Evolutionary conservation across 1,139 yeast genomes (phyloP), one percentile per base, ranked within the genome.

Genomic region (Nematodospora anomalae): DNA sequence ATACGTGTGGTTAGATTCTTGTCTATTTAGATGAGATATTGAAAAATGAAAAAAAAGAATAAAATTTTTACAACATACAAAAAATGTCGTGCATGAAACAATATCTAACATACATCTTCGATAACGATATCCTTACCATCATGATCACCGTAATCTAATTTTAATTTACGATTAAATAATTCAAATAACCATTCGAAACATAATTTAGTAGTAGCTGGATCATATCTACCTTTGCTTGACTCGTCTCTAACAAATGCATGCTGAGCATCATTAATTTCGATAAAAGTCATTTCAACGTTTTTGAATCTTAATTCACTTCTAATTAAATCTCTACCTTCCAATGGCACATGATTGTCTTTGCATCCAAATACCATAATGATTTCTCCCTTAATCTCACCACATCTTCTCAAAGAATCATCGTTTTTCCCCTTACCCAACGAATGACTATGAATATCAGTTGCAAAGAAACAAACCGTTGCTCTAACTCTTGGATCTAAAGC

Each of bases 161-260:
- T 79, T 61, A 85, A 70, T 46, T 71, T 74, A 47, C 95, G 70
- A 58, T 81, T 76, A 62, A 85, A 85, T 53, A 84, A 67, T 50
- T 85, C 94, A 37, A 72, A 67, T 48, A 84, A 57, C 74, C 86
- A 80, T 21, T 77, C 83, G 53, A 79, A 64, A 53, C 94, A 83
- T 32, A 78, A 67, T 44, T 74, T 70, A 26, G 94, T 83, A 38
- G 81, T 74, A 6, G 89, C 87, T 8, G 89, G 80, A 54, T 85
- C 94, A 53, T 78, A 85, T 49, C 94, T 69, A 4, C 88, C 95
- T 61, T 84, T 85, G 48, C 87, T 80, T 49, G 67, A 62, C 52
- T 84, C 94, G 55, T 85, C 95, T 45, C 95, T 70, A 36, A 85
- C 80, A 53, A 84, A 85, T 0, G 95, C 94, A 50, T 85, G 95